Evolutionary conservation across 306 rosid species (phyloP), one percentile per base, ranked within the genome.

Genomic region (Prosopis cineraria): DNA sequence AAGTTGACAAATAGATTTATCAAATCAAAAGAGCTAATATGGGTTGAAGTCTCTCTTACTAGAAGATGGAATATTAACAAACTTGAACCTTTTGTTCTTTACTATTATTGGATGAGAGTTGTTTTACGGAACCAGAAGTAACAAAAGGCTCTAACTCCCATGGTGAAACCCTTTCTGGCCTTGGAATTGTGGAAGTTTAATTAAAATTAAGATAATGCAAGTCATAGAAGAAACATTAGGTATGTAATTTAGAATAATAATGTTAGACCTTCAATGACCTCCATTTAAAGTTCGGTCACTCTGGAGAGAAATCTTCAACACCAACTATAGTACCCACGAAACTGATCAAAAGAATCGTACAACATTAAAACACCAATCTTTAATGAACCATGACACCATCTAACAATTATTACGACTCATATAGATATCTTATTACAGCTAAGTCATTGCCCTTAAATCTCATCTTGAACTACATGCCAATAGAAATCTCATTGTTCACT

Each of bases 131-230:
- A 25, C 87, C 70, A 31, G 93, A 84, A 66, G 90, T 84, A 25
- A 79, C 88, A 84, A 89, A 93, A 30, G 90, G 88, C 85, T 93
- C 98, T 31, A 90, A 79, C 85, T 93, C 98, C 98, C 98, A 93
- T n/a, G n/a, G n/a, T n/a, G n/a, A n/a, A n/a, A n/a, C n/a, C n/a
- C n/a, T n/a, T n/a, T n/a, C n/a, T n/a, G 93, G 98, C 88, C 98
- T 90, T 14, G 81, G 90, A 60, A 93, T 85, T 17, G 90, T 40
- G 47, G 39, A 81, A 27, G 40, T 13, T n/a, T n/a, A n/a, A n/a
- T 11, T 20, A 17, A 62, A 20, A 14, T 9, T 19, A 47, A 17
- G 44, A 31, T 40, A 52, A 45, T 0, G 17, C 47, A 63, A 55
- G 0, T 33, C 34, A 24, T 43, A 36, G 24, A 72, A 19, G 47